Evolutionary conservation across 2,329 filamentous ascomycete genomes (phyloP).

Genomic region (Claviceps sorghi): DNA sequence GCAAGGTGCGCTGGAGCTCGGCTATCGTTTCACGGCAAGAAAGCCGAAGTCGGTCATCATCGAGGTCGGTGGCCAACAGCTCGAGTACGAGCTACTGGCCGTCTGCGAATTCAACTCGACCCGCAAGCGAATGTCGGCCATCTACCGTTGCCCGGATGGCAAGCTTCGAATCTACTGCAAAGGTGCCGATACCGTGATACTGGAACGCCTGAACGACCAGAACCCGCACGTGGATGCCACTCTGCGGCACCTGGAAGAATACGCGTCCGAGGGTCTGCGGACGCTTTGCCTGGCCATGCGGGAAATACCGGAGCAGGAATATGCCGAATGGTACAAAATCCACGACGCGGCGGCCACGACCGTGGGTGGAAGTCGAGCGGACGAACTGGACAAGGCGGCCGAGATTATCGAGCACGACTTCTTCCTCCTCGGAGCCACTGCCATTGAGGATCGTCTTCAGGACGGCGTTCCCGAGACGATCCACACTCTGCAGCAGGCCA

Average conservation of each 20-base stretch:
- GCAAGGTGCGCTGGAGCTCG: slow-evolving; percentile 70
- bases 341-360: slow-evolving; percentile 83
- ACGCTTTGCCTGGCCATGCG: slow-evolving; percentile 92
- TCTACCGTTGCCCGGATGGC: slow-evolving; percentile 91
- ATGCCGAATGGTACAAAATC: slow-evolving; percentile 69
- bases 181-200: slow-evolving; percentile 91
- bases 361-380: slow-evolving; percentile 78
- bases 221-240: slow-evolving; percentile 85
- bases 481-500: slow-evolving; percentile 87
- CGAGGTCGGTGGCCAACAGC: slow-evolving; percentile 53
- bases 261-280: slow-evolving; percentile 87
- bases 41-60: slow-evolving; percentile 84
- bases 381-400: slow-evolving; percentile 92
- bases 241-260: slow-evolving; percentile 90
- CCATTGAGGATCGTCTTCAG: slow-evolving; percentile 92
- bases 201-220: slow-evolving; percentile 72
- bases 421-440: slow-evolving; percentile 81
- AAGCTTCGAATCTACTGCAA: slow-evolving; percentile 92
- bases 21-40: slow-evolving; percentile 80
- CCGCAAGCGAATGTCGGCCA: slow-evolving; percentile 92
- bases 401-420: slow-evolving; percentile 92
- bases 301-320: slow-evolving; percentile 81
- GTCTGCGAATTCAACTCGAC: slow-evolving; percentile 97
- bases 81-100: slow-evolving; percentile 79
- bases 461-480: slow-evolving; percentile 98